Conservation (phyloP, 2,329 filamentous ascomycete genomes). For the Verticillium albo-atrum region DNA sequence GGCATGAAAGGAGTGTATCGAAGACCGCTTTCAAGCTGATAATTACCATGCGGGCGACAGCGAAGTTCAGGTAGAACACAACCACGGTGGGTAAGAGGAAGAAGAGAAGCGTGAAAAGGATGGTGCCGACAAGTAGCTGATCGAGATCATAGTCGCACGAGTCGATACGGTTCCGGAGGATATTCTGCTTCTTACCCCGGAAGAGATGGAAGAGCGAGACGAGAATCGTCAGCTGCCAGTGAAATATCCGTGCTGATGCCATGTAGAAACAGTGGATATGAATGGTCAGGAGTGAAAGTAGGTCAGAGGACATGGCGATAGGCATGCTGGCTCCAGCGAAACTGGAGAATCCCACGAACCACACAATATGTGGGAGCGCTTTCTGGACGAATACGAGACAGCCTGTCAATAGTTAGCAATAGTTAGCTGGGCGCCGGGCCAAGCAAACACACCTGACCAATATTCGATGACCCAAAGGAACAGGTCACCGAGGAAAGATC, state of each 20-base stretch:
- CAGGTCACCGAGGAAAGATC: constrained; percentile 87
- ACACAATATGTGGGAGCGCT: constrained; percentile 78
- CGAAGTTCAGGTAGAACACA: constrained; percentile 96
- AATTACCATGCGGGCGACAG: constrained; percentile 88
- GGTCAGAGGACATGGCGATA: constrained; percentile 90
- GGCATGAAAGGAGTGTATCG: constrained; percentile 85
- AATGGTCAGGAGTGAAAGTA: constrained; percentile 84
- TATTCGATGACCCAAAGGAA: constrained; percentile 99
- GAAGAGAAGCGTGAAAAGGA: constrained; percentile 91
- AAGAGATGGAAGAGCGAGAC: constrained; percentile 98
- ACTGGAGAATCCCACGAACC: constrained; percentile 88
- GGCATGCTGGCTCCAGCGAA: constrained; percentile 97
- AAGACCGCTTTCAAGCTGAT: constrained; percentile 88
- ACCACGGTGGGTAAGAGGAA: constrained; percentile 92
- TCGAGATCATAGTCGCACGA: constrained; percentile 98
- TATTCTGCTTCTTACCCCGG: constrained; percentile 95
- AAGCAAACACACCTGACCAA: constrained; percentile 68
- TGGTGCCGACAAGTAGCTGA: constrained; percentile 91
- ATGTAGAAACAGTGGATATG: constrained; percentile 99
- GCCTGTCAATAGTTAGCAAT: constrained; percentile 33
- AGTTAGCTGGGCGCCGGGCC: background rate
- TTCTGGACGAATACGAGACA: constrained; percentile 77
- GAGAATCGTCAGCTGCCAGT: constrained; percentile 97
- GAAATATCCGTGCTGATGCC: constrained; percentile 92
- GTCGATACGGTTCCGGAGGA: constrained; percentile 94